phyloP scores from a whole-genome alignment of 2,329 filamentous ascomycete species.

The Fusarium chaquense region DNA sequence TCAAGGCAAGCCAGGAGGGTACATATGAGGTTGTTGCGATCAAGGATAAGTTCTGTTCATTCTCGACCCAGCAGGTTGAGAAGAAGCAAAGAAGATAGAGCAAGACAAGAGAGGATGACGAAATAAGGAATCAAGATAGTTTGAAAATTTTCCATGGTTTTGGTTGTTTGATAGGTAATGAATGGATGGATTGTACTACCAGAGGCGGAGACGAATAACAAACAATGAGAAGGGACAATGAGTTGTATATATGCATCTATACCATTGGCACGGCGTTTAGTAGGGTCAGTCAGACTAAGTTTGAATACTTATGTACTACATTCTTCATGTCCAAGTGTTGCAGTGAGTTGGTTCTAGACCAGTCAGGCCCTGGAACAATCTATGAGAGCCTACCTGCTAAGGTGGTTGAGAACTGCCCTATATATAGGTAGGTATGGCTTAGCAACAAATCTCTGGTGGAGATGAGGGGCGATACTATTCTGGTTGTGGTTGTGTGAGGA shows the following conservation, averaged over 20 bases:
- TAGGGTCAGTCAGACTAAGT: slow-evolving; percentile 41
- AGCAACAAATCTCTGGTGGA: neutral
- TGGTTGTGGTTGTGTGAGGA: neutral
- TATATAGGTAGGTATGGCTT: neutral
- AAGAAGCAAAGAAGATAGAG: slow-evolving; percentile 59
- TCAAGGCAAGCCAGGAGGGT: slow-evolving; percentile 91
- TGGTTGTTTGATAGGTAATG: slow-evolving; percentile 29
- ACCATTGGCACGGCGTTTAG: slow-evolving; percentile 55
- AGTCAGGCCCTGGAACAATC: neutral
- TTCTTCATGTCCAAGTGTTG: slow-evolving; percentile 1
- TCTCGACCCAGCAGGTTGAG: slow-evolving; percentile 76
- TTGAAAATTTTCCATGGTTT: slow-evolving; percentile 31
- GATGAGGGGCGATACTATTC: neutral
- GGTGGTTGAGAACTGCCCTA: neutral
- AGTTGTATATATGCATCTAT: slow-evolving; percentile 54
- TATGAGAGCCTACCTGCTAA: neutral
- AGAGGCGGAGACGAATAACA: slow-evolving; percentile 23
- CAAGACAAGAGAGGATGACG: neutral
- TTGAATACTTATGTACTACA: slow-evolving; percentile 43
- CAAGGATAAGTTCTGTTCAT: slow-evolving; percentile 92
- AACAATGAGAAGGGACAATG: slow-evolving; percentile 37
- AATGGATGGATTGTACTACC: slow-evolving; percentile 36
- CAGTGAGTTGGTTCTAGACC: neutral
- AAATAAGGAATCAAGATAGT: slow-evolving; percentile 28
- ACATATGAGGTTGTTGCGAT: slow-evolving; percentile 98